Evolutionary conservation across 129 eudicot species (phyloP).

Genomic region (Scalesia atractyloides): DNA sequence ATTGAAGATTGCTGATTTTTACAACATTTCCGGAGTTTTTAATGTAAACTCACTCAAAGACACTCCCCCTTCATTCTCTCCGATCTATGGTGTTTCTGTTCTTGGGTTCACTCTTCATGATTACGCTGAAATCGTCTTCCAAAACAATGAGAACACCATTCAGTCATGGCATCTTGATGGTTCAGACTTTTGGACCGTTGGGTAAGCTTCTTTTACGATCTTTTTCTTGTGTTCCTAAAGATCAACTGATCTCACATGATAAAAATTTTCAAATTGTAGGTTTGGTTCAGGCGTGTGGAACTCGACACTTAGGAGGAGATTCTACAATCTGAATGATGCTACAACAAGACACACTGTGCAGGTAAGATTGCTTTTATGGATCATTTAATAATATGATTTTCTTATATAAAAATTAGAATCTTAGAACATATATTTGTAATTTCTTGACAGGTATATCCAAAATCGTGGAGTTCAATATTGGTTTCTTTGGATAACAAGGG

Average conservation of each 20-base stretch:
- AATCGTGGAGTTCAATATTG: constrained; percentile 73
- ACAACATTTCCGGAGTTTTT: constrained; percentile 74
- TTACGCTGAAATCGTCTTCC: constrained; percentile 70
- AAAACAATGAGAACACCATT: constrained; percentile 62
- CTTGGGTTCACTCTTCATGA: constrained; percentile 56
- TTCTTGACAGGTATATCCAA: constrained; percentile 63
- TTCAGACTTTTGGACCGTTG: constrained; percentile 77
- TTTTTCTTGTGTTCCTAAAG: not conserved
- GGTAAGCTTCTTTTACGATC: constrained; percentile 44
- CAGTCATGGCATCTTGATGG: constrained; percentile 96
- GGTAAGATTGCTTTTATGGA: constrained; percentile 41
- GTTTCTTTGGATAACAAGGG: constrained; percentile 90
- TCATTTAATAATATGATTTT: not conserved
- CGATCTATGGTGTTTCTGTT: constrained; percentile 54
- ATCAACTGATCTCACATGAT: not conserved
- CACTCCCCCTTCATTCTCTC: constrained; percentile 44
- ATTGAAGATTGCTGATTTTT: constrained; percentile 74
- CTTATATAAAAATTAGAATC: not conserved
- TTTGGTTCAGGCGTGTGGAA: constrained; percentile 76
- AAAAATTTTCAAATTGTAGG: constrained; percentile 36
- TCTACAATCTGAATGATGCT: constrained; percentile 73
- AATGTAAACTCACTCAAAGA: constrained; percentile 39
- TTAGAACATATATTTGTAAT: not conserved
- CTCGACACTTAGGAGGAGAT: constrained; percentile 45
- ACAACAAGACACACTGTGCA: constrained; percentile 68